Percentiles rank a stretch among this genome's conserved stretches.
Evolutionary conservation across 371 early-diverging fungal genomes (phyloP).

Genomic region (Funneliformis caledonium): DNA sequence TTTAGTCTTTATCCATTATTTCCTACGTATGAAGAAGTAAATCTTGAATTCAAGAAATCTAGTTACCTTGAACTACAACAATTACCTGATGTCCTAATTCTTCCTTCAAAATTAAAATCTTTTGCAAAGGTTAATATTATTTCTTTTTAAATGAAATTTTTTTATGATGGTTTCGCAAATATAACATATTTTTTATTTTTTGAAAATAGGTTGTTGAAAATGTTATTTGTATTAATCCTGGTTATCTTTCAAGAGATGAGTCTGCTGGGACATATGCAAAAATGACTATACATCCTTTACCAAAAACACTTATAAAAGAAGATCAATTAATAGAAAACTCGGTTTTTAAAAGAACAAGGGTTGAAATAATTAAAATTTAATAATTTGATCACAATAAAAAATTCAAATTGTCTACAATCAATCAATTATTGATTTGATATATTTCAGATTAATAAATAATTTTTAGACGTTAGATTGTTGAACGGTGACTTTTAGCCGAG

Average conservation of each 20-base stretch:
- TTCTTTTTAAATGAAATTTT: not conserved
- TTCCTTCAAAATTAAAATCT: constrained; percentile 68
- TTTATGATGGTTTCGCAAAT: not conserved
- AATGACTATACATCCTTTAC: constrained; percentile 69
- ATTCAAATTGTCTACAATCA: too few relatives aligned
- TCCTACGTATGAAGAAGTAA: constrained; percentile 63
- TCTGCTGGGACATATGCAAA: constrained; percentile 78
- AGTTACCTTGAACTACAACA: constrained; percentile 55
- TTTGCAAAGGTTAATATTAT: constrained; percentile 63
- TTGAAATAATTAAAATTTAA: constrained; percentile 68
- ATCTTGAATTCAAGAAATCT: constrained; percentile 57
- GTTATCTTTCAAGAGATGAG: constrained; percentile 64
- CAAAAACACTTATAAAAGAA: constrained; percentile 40
- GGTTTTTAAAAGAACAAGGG: constrained; percentile 55
- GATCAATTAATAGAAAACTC: constrained; percentile 42
- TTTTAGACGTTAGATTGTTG: too few relatives aligned
- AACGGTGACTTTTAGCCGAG: too few relatives aligned
- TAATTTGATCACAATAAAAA: not conserved
- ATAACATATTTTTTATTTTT: not conserved
- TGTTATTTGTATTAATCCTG: constrained; percentile 82
- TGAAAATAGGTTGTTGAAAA: constrained; percentile 58
- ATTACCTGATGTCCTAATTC: constrained; percentile 82
- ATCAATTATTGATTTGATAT: too few relatives aligned
- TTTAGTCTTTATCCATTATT: constrained; percentile 79
- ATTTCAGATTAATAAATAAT: too few relatives aligned